Conservation (phyloP, 805 yeast genomes). For the Zygotorulaspora danielsina region DNA sequence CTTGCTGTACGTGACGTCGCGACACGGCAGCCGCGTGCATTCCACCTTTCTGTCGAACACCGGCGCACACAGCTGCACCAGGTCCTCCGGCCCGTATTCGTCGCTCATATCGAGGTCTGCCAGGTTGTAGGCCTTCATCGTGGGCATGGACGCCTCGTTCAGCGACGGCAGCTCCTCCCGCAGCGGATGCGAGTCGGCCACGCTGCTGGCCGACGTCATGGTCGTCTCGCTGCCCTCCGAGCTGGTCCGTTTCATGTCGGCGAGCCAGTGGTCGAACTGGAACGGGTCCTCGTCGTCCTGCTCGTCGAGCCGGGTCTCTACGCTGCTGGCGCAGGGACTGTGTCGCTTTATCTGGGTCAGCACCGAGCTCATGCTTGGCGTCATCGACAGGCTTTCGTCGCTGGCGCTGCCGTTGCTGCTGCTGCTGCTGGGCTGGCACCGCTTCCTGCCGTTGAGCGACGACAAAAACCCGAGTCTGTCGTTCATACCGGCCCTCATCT, state of each 20-base stretch:
- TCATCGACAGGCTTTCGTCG: slow-evolving; percentile 11
- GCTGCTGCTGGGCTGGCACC: not conserved
- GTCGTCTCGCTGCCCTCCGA: slow-evolving; percentile 12
- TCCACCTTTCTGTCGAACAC: slow-evolving; percentile 18
- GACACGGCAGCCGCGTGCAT: not conserved
- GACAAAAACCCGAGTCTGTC: not conserved
- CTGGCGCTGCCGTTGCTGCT: slow-evolving; percentile 2
- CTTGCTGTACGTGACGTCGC: not conserved
- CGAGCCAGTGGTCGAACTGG: slow-evolving; percentile 2
- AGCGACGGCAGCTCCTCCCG: slow-evolving; percentile 7
- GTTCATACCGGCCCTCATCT: slow-evolving; percentile 7
- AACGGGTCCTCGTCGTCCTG: slow-evolving; percentile 7
- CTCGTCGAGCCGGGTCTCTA: slow-evolving; percentile 1
- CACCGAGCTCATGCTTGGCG: slow-evolving; percentile 29
- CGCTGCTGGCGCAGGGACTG: not conserved
- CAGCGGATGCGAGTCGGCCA: slow-evolving; percentile 10
- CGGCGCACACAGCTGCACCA: slow-evolving; percentile 22
- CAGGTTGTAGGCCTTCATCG: slow-evolving; percentile 19
- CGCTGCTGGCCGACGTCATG: slow-evolving; percentile 5
- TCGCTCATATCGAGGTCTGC: slow-evolving; percentile 28
- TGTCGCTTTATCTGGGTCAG: slow-evolving; percentile 21
- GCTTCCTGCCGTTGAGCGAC: not conserved
- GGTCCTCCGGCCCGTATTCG: slow-evolving; percentile 16
- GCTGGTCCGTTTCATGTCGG: slow-evolving; percentile 10
- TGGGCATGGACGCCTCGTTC: slow-evolving; percentile 2